These are phyloP conservation scores for Coccomyxa sp. DNA, from an alignment of 139 green algal genomes.

Conservation along the genomic window DNA sequence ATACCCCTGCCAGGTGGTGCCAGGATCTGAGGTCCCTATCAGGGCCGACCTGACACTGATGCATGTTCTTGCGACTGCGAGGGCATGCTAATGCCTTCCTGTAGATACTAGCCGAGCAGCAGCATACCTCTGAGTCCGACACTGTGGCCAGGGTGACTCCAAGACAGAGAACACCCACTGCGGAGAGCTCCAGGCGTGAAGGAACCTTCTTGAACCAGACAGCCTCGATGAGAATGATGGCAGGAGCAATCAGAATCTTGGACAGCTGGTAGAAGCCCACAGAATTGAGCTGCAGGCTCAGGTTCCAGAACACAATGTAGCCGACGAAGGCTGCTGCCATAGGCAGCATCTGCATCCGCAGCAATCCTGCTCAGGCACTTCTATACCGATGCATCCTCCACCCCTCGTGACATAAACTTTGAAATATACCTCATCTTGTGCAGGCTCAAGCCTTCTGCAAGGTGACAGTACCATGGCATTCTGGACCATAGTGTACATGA, in stretches of 20 bases:
- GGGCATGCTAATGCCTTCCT: no score
- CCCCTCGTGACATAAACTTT: neutral
- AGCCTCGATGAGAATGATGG: constrained; percentile 65
- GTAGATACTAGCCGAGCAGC: no score
- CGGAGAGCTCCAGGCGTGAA: constrained; percentile 27
- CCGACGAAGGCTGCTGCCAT: constrained; percentile 76
- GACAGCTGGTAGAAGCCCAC: constrained; percentile 88
- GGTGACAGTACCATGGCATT: no score
- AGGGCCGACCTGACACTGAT: no score
- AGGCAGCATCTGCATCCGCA: constrained; percentile 31
- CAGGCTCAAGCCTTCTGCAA: neutral
- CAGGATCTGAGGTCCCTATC: no score
- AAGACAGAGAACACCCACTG: constrained; percentile 64
- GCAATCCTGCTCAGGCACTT: neutral
- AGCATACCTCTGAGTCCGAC: constrained; percentile 44
- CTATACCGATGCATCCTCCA: neutral
- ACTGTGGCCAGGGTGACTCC: constrained; percentile 79
- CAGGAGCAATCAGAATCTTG: constrained; percentile 83
- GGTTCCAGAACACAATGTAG: constrained; percentile 87
- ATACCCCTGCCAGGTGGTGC: no score
- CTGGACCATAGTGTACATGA: neutral
- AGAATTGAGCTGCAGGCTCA: constrained; percentile 73
- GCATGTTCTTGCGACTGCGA: no score
- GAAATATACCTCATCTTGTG: neutral
- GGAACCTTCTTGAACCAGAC: constrained; percentile 20